These are phyloP conservation scores for Musa troglodytarum DNA, from an alignment of 176 grass and related monocot genomes.

Conservation along the genomic window DNA sequence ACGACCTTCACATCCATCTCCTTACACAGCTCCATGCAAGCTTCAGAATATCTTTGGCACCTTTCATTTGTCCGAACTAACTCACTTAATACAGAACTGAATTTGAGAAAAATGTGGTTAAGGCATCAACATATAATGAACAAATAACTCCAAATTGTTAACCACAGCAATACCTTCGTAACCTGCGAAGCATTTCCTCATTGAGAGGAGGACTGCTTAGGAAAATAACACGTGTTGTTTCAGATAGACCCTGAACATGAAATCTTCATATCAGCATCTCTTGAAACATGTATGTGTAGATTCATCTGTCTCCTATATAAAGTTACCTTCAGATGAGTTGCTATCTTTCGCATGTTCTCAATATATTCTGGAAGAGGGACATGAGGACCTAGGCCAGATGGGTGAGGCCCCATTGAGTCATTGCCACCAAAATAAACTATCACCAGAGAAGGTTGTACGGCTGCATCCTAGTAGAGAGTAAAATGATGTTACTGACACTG, in stretches of 20 bases:
- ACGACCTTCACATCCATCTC: slow-evolving; percentile 80
- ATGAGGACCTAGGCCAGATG: slow-evolving; percentile 67
- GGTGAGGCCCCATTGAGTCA: slow-evolving; percentile 54
- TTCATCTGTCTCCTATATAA: neutral
- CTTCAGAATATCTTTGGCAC: slow-evolving; percentile 59
- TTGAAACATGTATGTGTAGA: neutral
- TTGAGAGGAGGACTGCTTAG: slow-evolving; percentile 79
- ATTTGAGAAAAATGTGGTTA: slow-evolving; percentile 8
- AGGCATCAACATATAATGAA: neutral
- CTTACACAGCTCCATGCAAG: slow-evolving; percentile 50
- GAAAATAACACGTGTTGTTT: slow-evolving; percentile 59
- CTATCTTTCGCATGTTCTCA: slow-evolving; percentile 72
- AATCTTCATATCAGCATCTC: slow-evolving; percentile 11
- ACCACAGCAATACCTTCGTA: slow-evolving; percentile 26
- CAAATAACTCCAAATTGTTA: neutral
- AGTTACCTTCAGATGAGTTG: slow-evolving; percentile 64
- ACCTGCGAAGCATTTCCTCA: slow-evolving; percentile 47
- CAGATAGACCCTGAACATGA: slow-evolving; percentile 48
- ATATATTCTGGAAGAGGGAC: slow-evolving; percentile 79
- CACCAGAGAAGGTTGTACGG: slow-evolving; percentile 56
- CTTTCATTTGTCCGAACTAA: slow-evolving; percentile 58
- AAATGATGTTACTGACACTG: slow-evolving; percentile 3
- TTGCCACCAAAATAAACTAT: slow-evolving; percentile 97
- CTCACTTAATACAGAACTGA: slow-evolving; percentile 39
- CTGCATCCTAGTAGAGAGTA: slow-evolving; percentile 34